Percentiles rank a stretch among this genome's conserved stretches.
These are phyloP conservation scores for Fusarium citri DNA, from an alignment of 2,329 filamentous ascomycete species.

Conservation along the genomic window DNA sequence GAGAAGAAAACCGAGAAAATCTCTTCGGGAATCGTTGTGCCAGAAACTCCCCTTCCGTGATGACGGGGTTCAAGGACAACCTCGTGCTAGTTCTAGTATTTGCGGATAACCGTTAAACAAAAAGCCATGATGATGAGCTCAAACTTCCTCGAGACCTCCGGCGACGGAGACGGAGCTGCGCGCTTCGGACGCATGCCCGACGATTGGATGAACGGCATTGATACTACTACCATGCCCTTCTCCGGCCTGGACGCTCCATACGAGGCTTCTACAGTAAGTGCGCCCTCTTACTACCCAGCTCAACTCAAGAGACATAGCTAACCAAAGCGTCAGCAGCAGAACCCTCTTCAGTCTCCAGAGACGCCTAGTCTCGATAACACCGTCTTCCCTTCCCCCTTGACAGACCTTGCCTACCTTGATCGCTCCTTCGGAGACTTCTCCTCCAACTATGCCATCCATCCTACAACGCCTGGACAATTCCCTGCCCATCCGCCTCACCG, in stretches of 20 bases:
- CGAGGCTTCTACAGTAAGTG: slow-evolving; percentile 41
- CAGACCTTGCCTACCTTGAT: slow-evolving; percentile 44
- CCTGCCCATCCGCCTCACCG: slow-evolving; percentile 30
- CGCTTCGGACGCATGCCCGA: slow-evolving; percentile 27
- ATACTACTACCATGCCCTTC: slow-evolving; percentile 38
- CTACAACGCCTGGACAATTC: slow-evolving; percentile 37
- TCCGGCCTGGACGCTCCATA: slow-evolving; percentile 33
- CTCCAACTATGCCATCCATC: slow-evolving; percentile 30
- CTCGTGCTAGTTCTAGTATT: slow-evolving; percentile 44
- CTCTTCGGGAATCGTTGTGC: slow-evolving; percentile 9
- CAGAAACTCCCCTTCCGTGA: slow-evolving; percentile 37
- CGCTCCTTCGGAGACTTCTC: slow-evolving; percentile 41
- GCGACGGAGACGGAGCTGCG: slow-evolving; percentile 27
- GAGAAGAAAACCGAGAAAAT: slow-evolving; percentile 10
- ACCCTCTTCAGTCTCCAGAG: slow-evolving; percentile 41
- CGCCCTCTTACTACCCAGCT: not conserved
- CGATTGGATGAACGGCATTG: slow-evolving; percentile 40
- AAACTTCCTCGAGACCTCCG: slow-evolving; percentile 38
- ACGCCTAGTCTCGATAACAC: slow-evolving; percentile 43
- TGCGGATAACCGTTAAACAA: slow-evolving; percentile 39
- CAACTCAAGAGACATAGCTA: not conserved
- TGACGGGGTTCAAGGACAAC: slow-evolving; percentile 43
- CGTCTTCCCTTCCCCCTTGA: slow-evolving; percentile 39
- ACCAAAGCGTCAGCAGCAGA: slow-evolving; percentile 23
- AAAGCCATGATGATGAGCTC: slow-evolving; percentile 43